Base-by-base conservation (phyloP, 306 rosid species). In the Trifolium pratense region DNA sequence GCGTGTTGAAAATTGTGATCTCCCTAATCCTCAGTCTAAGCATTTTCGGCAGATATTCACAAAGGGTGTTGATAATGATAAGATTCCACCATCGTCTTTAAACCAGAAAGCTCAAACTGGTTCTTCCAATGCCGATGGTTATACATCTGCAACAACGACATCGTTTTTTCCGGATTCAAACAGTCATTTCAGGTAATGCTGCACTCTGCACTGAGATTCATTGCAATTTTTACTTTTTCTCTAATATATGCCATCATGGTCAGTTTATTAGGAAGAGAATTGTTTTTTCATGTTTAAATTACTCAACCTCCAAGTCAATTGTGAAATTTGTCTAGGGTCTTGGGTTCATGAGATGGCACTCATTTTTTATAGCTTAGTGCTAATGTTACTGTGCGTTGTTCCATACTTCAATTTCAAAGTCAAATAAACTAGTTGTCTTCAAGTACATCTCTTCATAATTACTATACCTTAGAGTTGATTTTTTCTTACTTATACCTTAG, bases 1-100 rank as follows among this genome's bases (percentile, higher is more conserved):
- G 78, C 74, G 77, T 79, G 43, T 90, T 52, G 90, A 87, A 77
- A 93, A 93, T 79, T 93, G 98, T 75, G 98, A 93, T 82, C 98
- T 93, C 78, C 97, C 98, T 66, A 82, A 66, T 18, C 96, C 97
- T 0, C 95, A 76, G 72, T 66, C 71, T 68, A 86, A 75, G 78
- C 78, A 82, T 66, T 51, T 80, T 56, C 57, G 81, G 53, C 83
- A 77, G 63, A 79, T 51, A 2, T 79, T 62, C 61, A 34, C 72
- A 7, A 83, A 80, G 74, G 59, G 71, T 74, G 60, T 71, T 55
- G 85, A 80, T 52, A 68, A 62, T 74, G 87, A 79, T 63, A 70
- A 84, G 66, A 74, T 61, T 68, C 74, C 20, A 18, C 63, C 79
- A 45, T 81, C 83, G 20, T 74, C 91, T 37, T 37, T 87, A 20